Evolutionary conservation across 1,139 yeast species (phyloP), one percentile per base, ranked within the genome.

Genomic region (Meyerozyma athensensis): DNA sequence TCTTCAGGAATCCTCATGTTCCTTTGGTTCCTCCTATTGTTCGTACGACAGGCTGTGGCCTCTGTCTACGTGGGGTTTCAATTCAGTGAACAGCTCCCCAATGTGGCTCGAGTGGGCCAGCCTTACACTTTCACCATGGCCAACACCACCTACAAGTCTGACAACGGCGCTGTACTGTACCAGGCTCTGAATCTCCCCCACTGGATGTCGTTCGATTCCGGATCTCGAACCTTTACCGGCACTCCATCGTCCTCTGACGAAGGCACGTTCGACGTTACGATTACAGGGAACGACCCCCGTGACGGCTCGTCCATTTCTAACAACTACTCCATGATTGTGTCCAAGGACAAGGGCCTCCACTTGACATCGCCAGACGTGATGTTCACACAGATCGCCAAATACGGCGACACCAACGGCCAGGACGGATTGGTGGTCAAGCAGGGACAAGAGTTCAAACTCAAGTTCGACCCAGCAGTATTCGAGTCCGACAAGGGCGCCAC

Each of bases 1-100:
- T 8, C 7, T 24, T 24, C 28, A 17, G 12, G 12, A 10, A 24
- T 24, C 7, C 28, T 17, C 34, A 13, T 32, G 34, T n/a, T 32
- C 19, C 14, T 19, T n/a, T 5, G 36, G 32, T 22, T 36, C 20
- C 35, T 42, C 35, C 37, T 45, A 36, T 37, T 47, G 20, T 21
- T 42, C 31, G 33, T 34, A 36, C 39, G 44, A 14, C 39, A 24
- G n/a, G 44, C 39, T 19, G 34, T 26, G 33, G 58, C 57, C 20
- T 58, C 58, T 38, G 56, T 68, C 32, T 74, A 75, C 44, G 72
- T 79, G 42, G 89, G 90, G 33, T 90, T 84, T 65, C 94, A 97
- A 6, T 76, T 92, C 53, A 63, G 74, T 46, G 79, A 81, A 53
- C 98, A 92, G 60, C 71, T 80, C 26, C 97, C 97, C 13, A 83